Base-by-base conservation (phyloP, 768 basidiomycete species). In the Calocybe indica region DNA sequence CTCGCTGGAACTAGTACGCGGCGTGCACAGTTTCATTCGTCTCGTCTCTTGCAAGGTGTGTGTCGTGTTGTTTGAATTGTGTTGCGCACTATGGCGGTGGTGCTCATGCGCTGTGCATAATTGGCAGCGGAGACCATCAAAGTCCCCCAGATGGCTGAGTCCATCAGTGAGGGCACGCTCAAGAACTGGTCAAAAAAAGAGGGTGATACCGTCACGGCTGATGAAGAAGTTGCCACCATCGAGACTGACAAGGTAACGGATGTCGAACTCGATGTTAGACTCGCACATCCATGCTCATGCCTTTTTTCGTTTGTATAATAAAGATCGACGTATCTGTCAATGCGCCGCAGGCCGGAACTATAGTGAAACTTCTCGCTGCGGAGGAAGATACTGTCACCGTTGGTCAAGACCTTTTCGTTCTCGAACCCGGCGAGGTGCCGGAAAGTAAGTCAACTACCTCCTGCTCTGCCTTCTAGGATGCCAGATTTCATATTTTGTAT, bases 261-360 rank as follows among this genome's bases (percentile, higher is more conserved):
- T 4, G 22, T 22, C 22, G 4, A 22, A 22, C 22, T 22, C 22
- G 48, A 72, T 57, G 49, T 37, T 28, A 35, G 10, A 29, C 30
- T 39, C 30, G 33, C 36, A 40, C 6, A 37, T 37, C 30, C 7
- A 46, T 31, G 32, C 40, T 38, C 45, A 51, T 48, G 37, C 36
- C 8, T 37, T 40, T 41, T 38, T 44, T 35, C 46, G 36, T 13
- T 32, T 36, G 55, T 48, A 39, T 40, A 48, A 45, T 5, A 31
- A 15, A 97, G 93, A 97, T 98, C 58, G 95, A 99, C 63, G 92
- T 98, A 38, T 87, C 92, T 5, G 94, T 99, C 47, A 99, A 96
- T 62, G 90, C 95, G 12, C 88, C 95, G 6, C 71, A 77, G 55
- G 77, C 92, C 7, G 95, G 95, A 10, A 93, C 75, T 41, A 92